Conservation (phyloP, 768 basidiomycete species). For the Chalciporus chontae region DNA sequence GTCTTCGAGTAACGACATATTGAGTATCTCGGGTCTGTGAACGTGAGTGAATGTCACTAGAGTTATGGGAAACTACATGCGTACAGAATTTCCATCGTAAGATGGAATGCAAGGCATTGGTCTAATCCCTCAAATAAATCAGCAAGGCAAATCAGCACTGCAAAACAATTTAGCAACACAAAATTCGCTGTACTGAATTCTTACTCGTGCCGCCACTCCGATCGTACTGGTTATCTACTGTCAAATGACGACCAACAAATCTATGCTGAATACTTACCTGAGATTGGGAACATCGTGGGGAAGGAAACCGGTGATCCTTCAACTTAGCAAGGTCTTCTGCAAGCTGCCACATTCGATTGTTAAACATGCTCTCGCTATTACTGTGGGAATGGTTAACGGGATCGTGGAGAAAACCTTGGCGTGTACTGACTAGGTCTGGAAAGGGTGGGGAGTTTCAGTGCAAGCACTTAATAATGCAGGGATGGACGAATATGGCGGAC, state of each 20-base stretch:
- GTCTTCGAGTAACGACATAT: constrained; percentile 89
- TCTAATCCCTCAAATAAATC: constrained; percentile 69
- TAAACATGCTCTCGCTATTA: constrained; percentile 51
- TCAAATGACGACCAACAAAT: constrained; percentile 9
- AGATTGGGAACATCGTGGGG: constrained; percentile 83
- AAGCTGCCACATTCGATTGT: constrained; percentile 53
- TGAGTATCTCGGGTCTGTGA: constrained; percentile 77
- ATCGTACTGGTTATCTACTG: constrained; percentile 58
- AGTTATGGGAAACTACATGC: constrained; percentile 30
- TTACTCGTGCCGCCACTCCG: constrained; percentile 82
- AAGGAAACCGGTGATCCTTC: constrained; percentile 75
- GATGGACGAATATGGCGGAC: constrained; percentile 58
- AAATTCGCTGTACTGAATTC: constrained; percentile 20
- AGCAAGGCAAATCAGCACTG: constrained; percentile 81
- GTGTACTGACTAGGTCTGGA: constrained; percentile 51
- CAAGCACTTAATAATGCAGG: constrained; percentile 58
- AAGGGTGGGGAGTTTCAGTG: constrained; percentile 46
- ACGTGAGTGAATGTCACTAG: constrained; percentile 4
- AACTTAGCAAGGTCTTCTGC: constrained; percentile 58
- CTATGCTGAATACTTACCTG: constrained; percentile 40
- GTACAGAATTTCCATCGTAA: constrained; percentile 72
- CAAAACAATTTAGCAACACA: constrained; percentile 16
- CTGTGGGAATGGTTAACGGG: constrained; percentile 8
- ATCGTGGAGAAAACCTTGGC: neutral
- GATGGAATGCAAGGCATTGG: constrained; percentile 74